Percentiles rank a stretch among this genome's conserved stretches.
These are phyloP conservation scores for Malus hybrid DNA, from an alignment of 331 rosid species.

Conservation along the genomic window DNA sequence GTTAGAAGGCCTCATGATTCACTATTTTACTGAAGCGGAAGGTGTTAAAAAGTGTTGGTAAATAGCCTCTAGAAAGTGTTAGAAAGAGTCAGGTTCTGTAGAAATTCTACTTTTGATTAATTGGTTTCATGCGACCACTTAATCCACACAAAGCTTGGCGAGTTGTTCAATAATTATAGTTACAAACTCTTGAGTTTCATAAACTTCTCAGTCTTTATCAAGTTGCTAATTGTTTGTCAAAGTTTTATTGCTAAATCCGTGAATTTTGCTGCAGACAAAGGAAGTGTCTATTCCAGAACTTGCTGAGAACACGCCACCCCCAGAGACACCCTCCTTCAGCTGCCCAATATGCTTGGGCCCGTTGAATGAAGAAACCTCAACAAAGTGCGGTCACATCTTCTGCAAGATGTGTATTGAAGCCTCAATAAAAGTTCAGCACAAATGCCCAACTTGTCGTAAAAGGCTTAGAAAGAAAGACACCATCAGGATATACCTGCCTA, in stretches of 20 bases:
- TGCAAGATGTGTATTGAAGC: slow-evolving; percentile 45
- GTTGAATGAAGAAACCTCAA: slow-evolving; percentile 41
- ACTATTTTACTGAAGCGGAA: neutral
- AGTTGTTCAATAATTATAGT: neutral
- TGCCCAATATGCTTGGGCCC: slow-evolving; percentile 39
- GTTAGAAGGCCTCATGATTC: neutral
- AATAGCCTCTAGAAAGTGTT: neutral
- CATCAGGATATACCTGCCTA: slow-evolving; percentile 41
- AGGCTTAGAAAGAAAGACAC: slow-evolving; percentile 36
- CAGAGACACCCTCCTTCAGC: slow-evolving; percentile 19
- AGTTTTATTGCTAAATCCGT: neutral
- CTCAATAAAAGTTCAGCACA: slow-evolving; percentile 39
- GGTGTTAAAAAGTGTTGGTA: neutral
- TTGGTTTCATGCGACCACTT: neutral
- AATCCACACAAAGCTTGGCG: neutral
- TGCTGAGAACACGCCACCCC: slow-evolving; percentile 1
- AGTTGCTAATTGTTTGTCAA: neutral
- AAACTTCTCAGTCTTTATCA: neutral
- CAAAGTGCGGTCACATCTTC: slow-evolving; percentile 52
- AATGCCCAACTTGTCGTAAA: slow-evolving; percentile 50
- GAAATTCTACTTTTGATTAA: neutral
- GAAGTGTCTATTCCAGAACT: slow-evolving; percentile 7
- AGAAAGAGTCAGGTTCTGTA: neutral
- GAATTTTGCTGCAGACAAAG: slow-evolving; percentile 8
- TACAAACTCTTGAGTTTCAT: neutral